Base-by-base conservation (phyloP, 129 eudicot genomes). In the Artemisia argyi region DNA sequence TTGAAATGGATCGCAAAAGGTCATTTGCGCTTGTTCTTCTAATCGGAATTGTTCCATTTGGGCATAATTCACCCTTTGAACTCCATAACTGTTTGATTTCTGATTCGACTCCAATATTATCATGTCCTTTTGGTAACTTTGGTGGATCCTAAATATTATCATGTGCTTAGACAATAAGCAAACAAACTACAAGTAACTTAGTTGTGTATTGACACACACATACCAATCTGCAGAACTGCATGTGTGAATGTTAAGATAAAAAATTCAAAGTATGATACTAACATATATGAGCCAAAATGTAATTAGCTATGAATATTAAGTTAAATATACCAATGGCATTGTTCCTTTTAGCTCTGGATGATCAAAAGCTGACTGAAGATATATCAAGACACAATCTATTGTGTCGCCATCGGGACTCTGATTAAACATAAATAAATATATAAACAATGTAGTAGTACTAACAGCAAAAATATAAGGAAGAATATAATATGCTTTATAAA, bases 11-110 rank as follows among this genome's bases (percentile, higher is more conserved):
- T 79, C 93, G 76, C 28, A 82, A 66, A 22, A 93, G 62, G 59
- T 90, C 96, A 73, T 82, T 3, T 61, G 85, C 86, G 0, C 46
- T 90, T 71, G 89, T 84, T 88, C 97, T 94, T 84, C 92, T 84
- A 0, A 94, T 79, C 11, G 96, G 97, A 73, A 94, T 58, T 13
- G 98, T 94, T 52, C 88, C 96, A 61, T 84, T 76, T 12, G 97
- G 93, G 78, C 98, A 88, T 57, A 76, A 75, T 74, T 90, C 96
- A 18, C 88, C 91, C 9, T 82, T 75, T 56, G 81, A 56, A 55
- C 82, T 88, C 98, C 96, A 93, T 30, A 85, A n/a, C 73, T 94
- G 98, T 65, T 76, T 85, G 48, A 71, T 73, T 67, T 83, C 86
- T 14, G 78, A 64, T 17, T 39, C 72, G 66, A 7, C 64, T 2